phyloP scores from a whole-genome alignment of 768 basidiomycete genomes.

The Cyathus striatus region DNA sequence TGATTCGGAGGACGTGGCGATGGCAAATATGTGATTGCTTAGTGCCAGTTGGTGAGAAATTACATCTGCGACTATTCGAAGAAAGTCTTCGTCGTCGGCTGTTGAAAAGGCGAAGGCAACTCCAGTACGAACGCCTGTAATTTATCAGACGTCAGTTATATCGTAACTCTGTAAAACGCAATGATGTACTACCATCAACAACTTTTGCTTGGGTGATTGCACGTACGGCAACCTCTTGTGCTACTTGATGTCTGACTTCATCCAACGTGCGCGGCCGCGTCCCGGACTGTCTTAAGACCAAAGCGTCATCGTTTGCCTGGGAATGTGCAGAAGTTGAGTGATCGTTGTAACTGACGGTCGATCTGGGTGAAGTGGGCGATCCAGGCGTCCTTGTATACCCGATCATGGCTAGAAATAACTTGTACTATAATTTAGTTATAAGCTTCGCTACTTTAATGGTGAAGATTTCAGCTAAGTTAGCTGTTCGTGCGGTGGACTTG shows the following conservation, averaged over 20 bases:
- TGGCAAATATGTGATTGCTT: slow-evolving; percentile 45
- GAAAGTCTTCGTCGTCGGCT: slow-evolving; percentile 49
- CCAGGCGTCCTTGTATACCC: no score
- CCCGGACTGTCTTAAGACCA: background rate
- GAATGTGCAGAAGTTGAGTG: no score
- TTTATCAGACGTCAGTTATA: background rate
- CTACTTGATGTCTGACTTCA: slow-evolving; percentile 56
- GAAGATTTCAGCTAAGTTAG: no score
- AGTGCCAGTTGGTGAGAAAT: slow-evolving; percentile 37
- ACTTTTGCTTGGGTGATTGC: slow-evolving; percentile 43
- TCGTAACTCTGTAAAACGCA: background rate
- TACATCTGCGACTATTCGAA: slow-evolving; percentile 46
- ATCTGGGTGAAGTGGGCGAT: no score
- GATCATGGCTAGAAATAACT: no score
- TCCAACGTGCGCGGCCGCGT: slow-evolving; percentile 45
- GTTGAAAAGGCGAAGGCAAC: slow-evolving; percentile 59
- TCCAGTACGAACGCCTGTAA: slow-evolving; percentile 45
- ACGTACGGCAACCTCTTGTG: slow-evolving; percentile 50
- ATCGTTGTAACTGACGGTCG: no score
- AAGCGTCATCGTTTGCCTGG: background rate
- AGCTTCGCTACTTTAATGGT: no score
- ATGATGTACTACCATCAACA: slow-evolving; percentile 33
- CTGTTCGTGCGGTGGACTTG: no score
- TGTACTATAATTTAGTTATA: no score
- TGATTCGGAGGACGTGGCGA: slow-evolving; percentile 42